Conservation (phyloP, 352 stramenopile species). For the Pythium brassicae region DNA sequence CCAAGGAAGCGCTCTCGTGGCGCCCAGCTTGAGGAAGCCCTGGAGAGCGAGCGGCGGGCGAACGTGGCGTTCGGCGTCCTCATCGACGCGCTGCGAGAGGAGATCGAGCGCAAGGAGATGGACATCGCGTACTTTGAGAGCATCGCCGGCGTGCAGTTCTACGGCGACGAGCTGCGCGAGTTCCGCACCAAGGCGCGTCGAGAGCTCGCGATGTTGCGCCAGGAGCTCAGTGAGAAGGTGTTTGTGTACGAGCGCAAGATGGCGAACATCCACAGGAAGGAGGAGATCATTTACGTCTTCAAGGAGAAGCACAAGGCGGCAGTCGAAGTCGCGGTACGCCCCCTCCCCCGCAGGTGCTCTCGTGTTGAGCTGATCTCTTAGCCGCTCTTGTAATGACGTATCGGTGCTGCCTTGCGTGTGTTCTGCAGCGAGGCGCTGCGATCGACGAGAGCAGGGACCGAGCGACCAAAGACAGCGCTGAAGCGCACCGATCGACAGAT, state of each 20-base stretch:
- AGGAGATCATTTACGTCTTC: constrained; percentile 67
- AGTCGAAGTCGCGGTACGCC: constrained; percentile 32
- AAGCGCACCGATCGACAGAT: neutral
- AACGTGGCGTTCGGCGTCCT: constrained; percentile 38
- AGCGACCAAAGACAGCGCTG: neutral
- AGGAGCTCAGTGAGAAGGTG: constrained; percentile 50
- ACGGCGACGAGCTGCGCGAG: constrained; percentile 37
- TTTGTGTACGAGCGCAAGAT: constrained; percentile 44
- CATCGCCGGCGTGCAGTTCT: constrained; percentile 50
- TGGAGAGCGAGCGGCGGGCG: constrained; percentile 39
- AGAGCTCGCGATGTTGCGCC: constrained; percentile 31
- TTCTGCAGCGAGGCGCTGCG: constrained; percentile 7
- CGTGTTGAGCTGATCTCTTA: too few relatives aligned
- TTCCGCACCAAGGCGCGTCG: constrained; percentile 34
- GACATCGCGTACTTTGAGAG: constrained; percentile 77
- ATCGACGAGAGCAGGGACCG: constrained; percentile 8
- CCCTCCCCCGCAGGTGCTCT: neutral
- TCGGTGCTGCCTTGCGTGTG: neutral
- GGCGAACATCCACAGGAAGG: constrained; percentile 59
- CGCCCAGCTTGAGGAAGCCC: constrained; percentile 62
- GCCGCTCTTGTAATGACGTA: neutral
- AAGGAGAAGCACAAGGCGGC: constrained; percentile 51
- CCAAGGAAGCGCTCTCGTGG: constrained; percentile 56
- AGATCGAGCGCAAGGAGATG: constrained; percentile 76
- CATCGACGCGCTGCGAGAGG: constrained; percentile 52